Evolutionary conservation across 352 stramenopile genomes (phyloP).

Genomic region (Pythium myriotylum): DNA sequence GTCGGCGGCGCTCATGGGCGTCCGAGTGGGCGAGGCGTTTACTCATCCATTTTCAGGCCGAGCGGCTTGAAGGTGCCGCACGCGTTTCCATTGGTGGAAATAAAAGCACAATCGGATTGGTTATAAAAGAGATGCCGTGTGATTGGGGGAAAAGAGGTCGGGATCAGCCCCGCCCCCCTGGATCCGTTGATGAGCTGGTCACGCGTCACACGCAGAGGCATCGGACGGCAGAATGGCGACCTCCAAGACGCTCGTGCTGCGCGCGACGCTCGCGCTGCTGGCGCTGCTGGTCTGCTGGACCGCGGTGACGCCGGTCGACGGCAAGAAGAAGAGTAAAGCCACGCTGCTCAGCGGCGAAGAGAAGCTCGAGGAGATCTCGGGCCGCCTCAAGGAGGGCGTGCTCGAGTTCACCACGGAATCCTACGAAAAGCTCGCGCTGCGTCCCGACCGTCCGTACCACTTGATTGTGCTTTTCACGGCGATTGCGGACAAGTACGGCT

Average conservation of each 20-base stretch:
- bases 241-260: conserved; percentile 26
- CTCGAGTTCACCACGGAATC: conserved; percentile 57
- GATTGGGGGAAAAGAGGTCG: conserved; percentile 14
- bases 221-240: conserved; percentile 7
- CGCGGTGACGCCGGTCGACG: conserved; percentile 37
- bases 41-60: conserved; percentile 24
- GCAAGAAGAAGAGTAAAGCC: conserved; percentile 32
- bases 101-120: not conserved
- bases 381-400: conserved; percentile 55
- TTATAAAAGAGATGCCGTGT: too few relatives aligned
- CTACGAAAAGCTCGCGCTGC: conserved; percentile 60
- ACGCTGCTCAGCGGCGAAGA: conserved; percentile 48
- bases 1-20: not conserved
- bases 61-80: conserved; percentile 18
- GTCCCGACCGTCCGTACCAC: conserved; percentile 80
- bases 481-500: conserved; percentile 73
- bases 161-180: conserved; percentile 22
- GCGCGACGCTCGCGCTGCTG: conserved; percentile 41
- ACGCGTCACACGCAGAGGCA: conserved; percentile 28
- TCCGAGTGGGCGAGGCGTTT: conserved; percentile 17
- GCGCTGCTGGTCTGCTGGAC: conserved; percentile 34
- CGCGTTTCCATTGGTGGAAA: conserved; percentile 7
- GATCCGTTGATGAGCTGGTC: conserved; percentile 11
- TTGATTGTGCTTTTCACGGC: conserved; percentile 80
- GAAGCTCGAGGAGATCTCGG: conserved; percentile 65